These are phyloP conservation scores for Penicillium sp. DNA, from an alignment of 2,329 filamentous ascomycete genomes.

Conservation along the genomic window DNA sequence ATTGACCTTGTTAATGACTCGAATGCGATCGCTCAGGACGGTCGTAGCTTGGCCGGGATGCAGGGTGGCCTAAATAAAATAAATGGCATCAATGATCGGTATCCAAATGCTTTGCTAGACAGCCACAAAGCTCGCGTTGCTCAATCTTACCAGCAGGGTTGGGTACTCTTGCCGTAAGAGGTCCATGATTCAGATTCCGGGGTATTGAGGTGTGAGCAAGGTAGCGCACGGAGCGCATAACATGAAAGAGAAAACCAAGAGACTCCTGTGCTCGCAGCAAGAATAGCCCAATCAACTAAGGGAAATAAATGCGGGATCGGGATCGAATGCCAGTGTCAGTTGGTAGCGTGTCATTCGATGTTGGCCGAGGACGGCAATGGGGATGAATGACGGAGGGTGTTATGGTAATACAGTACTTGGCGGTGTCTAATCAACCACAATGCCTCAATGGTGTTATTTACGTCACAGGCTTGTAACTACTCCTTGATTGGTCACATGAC, in stretches of 20 bases:
- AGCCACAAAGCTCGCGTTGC: slow-evolving; percentile 12
- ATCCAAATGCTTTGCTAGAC: slow-evolving; percentile 12
- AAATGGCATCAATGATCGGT: slow-evolving; percentile 12
- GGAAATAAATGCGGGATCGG: slow-evolving; percentile 19
- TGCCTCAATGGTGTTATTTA: background rate
- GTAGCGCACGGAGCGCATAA: slow-evolving; percentile 35
- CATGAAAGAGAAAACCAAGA: slow-evolving; percentile 19
- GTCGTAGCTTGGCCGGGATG: slow-evolving; percentile 78
- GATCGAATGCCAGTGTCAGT: slow-evolving; percentile 15
- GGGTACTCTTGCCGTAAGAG: slow-evolving; percentile 88
- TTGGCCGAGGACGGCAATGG: slow-evolving; percentile 25
- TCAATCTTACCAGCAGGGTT: slow-evolving; percentile 76
- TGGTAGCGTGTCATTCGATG: slow-evolving; percentile 16
- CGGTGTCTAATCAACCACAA: background rate
- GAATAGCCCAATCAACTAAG: slow-evolving; percentile 15
- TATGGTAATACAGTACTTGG: slow-evolving; percentile 10
- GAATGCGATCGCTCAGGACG: slow-evolving; percentile 81
- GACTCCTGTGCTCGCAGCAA: background rate
- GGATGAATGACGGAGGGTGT: slow-evolving; percentile 26
- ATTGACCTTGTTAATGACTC: slow-evolving; percentile 83
- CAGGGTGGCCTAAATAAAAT: slow-evolving; percentile 65
- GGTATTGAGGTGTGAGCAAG: slow-evolving; percentile 18
- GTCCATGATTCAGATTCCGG: slow-evolving; percentile 57
- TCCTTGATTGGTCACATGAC: slow-evolving; percentile 20
- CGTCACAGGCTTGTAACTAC: background rate